Percentiles rank a stretch among this genome's conserved stretches.
Evolutionary conservation across 805 yeast genomes (phyloP).

Genomic region (Wickerhamomyces kurtzmanii): DNA sequence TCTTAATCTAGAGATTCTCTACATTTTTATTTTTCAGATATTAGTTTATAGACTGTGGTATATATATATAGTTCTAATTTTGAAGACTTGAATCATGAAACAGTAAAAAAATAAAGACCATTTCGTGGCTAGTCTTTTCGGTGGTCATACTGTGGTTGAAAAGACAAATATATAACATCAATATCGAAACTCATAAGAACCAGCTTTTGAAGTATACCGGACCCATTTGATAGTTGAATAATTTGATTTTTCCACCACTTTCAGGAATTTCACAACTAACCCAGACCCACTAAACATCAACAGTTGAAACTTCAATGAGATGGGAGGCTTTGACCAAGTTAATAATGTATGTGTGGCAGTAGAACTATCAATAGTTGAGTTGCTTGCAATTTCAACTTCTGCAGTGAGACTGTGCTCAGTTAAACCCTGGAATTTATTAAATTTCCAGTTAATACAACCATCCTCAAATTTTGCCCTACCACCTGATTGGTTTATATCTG

Average conservation of each 20-base stretch:
- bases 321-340: conserved; percentile 54
- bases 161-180: too few species aligned
- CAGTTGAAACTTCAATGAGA: conserved; percentile 56
- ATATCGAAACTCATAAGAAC: conserved; percentile 73
- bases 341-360: conserved; percentile 7
- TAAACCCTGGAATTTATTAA: conserved; percentile 58
- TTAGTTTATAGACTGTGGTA: too few species aligned
- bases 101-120: too few species aligned
- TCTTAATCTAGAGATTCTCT: too few species aligned
- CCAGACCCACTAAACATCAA: conserved; percentile 76
- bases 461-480: conserved; percentile 72
- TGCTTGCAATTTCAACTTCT: conserved; percentile 30
- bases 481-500: conserved; percentile 31
- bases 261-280: conserved; percentile 59
- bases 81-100: too few species aligned
- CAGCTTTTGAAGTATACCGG: conserved; percentile 65
- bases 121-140: too few species aligned
- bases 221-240: conserved; percentile 85
- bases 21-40: too few species aligned
- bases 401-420: conserved; percentile 53
- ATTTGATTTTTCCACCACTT: conserved; percentile 46
- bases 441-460: conserved; percentile 57
- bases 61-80: too few species aligned
- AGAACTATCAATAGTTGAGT: conserved; percentile 10
- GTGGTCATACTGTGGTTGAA: too few species aligned